Base-by-base conservation (phyloP, 768 basidiomycete genomes). In the Lentinula sp. region DNA sequence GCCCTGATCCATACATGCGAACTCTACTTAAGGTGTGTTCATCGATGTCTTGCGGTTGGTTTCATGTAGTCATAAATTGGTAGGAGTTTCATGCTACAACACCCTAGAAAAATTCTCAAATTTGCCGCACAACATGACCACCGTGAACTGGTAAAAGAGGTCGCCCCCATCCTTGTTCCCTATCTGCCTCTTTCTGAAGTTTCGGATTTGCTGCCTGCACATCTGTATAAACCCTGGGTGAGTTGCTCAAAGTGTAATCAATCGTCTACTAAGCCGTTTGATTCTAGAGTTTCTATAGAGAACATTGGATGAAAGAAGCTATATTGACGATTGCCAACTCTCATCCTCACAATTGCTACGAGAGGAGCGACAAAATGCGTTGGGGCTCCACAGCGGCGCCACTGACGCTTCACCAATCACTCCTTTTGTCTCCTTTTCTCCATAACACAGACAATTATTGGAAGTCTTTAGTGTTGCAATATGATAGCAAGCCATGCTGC, bases 1-100 rank as follows among this genome's bases (percentile, higher is more conserved):
- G 42, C 23, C 33, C 33, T 57, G 13, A 63, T 59, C 12, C 33
- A 64, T 36, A 36, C 57, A n/a, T 57, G 46, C 46, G 32, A 56
- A 28, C 18, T 23, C 20, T 6, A 23, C 9, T 23, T 48, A 13
- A 18, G 46, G 46, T 48, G 45, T 16, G 43, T 48, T 8, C 2
- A 16, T 48, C 6, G 42, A 16, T 15, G 13, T 15, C 4, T 43
- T 43, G 16, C 39, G 15, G 43, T n/a, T 20, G 8, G 18, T 9
- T 20, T 3, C 46, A 20, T 23, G 46, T 9, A 5, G 12, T 20
- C 9, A 23, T n/a, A 18, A 48, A 20, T 48, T n/a, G 3, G 8
- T 23, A 48, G 46, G 20, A 10, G 6, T 12, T 20, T 48, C 46
- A 48, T 48, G 46, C 46, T 1, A 48, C 18, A 48, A 48, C 10